These are phyloP conservation scores for Chaetomiaceae sp. DNA, from an alignment of 2,329 filamentous ascomycete genomes.

Conservation along the genomic window DNA sequence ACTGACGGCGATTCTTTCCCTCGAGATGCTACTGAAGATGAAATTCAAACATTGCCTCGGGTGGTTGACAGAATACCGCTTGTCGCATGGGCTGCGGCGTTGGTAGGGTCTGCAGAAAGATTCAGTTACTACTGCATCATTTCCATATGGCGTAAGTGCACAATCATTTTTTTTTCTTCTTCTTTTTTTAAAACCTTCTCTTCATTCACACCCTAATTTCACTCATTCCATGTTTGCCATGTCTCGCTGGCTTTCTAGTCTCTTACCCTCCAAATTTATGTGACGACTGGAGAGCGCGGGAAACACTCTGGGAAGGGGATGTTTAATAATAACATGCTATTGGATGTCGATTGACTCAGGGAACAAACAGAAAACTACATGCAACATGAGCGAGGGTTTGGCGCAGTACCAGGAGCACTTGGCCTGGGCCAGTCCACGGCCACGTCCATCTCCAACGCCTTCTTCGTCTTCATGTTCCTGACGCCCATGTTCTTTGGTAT, in stretches of 20 bases:
- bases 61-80: constrained; percentile 21
- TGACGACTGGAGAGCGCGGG: no score
- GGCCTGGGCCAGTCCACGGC: constrained; percentile 47
- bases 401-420: constrained; percentile 43
- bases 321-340: no score
- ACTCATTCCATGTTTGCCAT: no score
- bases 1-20: not conserved
- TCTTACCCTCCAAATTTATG: no score
- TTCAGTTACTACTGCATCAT: constrained; percentile 24
- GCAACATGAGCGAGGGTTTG: constrained; percentile 32
- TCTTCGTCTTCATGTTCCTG: constrained; percentile 44
- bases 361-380: constrained; percentile 40
- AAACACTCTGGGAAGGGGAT: no score
- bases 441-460: constrained; percentile 44
- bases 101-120: constrained; percentile 21
- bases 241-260: no score
- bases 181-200: no score
- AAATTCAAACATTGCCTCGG: constrained; percentile 18
- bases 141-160: constrained; percentile 20
- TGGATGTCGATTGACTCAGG: no score
- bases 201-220: no score
- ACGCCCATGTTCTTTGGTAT: constrained; percentile 57
- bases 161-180: not conserved
- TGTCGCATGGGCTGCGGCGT: constrained; percentile 21
- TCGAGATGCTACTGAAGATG: constrained; percentile 22